A percentile compares a stretch with the other conserved stretches of the same genome.
These are phyloP conservation scores for Sphagnum contortum DNA, from an alignment of 225 moss, liverwort and hornwort genomes.

Conservation along the genomic window DNA sequence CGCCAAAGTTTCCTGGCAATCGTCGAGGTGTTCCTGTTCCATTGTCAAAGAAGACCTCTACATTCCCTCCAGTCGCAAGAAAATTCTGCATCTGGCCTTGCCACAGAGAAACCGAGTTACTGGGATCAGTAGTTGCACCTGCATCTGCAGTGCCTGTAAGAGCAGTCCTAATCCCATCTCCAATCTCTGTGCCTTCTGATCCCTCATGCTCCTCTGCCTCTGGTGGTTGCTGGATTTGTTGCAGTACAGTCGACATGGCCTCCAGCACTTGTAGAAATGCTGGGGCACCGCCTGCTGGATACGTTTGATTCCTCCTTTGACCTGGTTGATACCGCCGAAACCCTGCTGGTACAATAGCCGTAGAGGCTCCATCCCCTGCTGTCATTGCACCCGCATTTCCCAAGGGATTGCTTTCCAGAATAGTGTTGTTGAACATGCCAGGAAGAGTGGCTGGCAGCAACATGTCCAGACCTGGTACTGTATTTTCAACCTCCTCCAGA, in stretches of 20 bases:
- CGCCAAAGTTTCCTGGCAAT: constrained; percentile 89
- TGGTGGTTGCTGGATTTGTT: constrained; percentile 53
- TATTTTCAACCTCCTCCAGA: constrained; percentile 44
- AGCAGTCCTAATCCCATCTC: constrained; percentile 24
- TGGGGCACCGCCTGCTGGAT: constrained; percentile 39
- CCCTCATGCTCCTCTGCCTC: constrained; percentile 51
- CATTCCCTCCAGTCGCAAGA: constrained; percentile 75
- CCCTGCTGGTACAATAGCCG: constrained; percentile 55
- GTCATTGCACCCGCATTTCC: constrained; percentile 23
- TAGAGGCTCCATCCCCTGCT: constrained; percentile 8
- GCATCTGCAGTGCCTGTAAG: background rate
- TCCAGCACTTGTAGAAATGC: constrained; percentile 78
- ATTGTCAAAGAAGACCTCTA: constrained; percentile 95
- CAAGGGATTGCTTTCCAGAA: constrained; percentile 24
- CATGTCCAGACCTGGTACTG: constrained; percentile 1
- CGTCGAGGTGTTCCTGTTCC: constrained; percentile 72
- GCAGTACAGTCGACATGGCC: constrained; percentile 90
- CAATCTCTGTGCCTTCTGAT: background rate
- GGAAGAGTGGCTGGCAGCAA: constrained; percentile 23
- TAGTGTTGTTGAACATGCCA: constrained; percentile 17
- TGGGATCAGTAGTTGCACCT: too few species aligned
- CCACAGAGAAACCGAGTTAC: constrained; percentile 32
- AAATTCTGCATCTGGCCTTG: constrained; percentile 96
- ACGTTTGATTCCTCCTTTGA: constrained; percentile 20
- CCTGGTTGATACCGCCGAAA: constrained; percentile 54